Evolutionary conservation across 225 moss, liverwort and hornwort genomes (phyloP), one percentile per base, ranked within the genome.

Genomic region (Takakia lepidozioides): DNA sequence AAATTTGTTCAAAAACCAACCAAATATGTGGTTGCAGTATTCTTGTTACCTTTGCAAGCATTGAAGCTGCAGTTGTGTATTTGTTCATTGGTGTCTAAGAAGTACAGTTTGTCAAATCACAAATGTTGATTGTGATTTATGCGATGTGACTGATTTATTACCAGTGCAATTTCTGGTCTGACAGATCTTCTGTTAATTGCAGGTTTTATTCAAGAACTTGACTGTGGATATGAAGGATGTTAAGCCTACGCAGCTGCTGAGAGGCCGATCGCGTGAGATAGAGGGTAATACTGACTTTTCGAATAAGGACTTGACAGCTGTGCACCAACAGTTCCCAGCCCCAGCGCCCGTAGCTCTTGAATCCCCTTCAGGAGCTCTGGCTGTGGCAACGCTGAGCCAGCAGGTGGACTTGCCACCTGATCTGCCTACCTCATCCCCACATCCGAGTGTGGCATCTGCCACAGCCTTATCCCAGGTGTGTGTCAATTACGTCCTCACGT

Each of bases 271-370:
- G 26, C 83, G 86, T 55, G 86, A 89, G 32, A 62, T 82, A 19
- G 89, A 95, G 53, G 84, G 81, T n/a, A 95, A 89, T 62, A 84
- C 89, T 64, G 93, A 95, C 66, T 95, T 95, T 56, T 92, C 87
- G 2, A 92, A 80, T 29, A 92, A 85, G 40, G 87, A 92, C 51
- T 77, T 72, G 19, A 57, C 75, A 17, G 50, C 74, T 57, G 73
- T 72, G 54, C 83, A 80, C 34, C 73, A 78, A 54, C 68, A 62
- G 21, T 60, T 59, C 47, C 64, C 71, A n/a, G 62, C 68, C 55
- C 51, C 67, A 56, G 44, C 56, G 43, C 47, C 26, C n/a, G 64
- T 53, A 40, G 15, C 66, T 70, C 56, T 51, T 52, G 8, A 52
- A 50, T 56, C 54, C 4, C 63, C 72, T 60, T 7, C 8, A 32